Conservation (phyloP, 1,284 basidiomycete genomes). For the Xanthoconium separans region DNA sequence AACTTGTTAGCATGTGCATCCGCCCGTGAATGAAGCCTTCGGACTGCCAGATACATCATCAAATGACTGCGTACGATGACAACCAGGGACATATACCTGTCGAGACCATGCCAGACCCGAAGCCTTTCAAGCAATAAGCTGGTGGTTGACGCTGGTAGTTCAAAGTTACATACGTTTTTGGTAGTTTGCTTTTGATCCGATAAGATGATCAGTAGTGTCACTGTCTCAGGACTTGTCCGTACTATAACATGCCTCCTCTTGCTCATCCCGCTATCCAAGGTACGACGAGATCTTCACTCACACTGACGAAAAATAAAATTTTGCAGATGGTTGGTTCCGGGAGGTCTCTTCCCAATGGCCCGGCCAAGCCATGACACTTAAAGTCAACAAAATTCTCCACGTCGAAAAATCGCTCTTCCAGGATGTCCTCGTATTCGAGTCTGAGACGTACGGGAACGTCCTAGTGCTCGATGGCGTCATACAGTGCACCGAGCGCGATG, state of each 20-base stretch:
- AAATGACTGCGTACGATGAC: too few relatives aligned
- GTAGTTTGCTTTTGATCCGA: too few relatives aligned
- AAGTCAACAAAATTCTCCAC: constrained; percentile 95
- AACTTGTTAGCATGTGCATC: too few relatives aligned
- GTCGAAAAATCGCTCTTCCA: constrained; percentile 92
- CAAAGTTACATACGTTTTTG: too few relatives aligned
- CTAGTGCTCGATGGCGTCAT: constrained; percentile 95
- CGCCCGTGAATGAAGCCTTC: too few relatives aligned
- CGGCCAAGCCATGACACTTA: constrained; percentile 92
- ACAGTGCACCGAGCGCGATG: constrained; percentile 96
- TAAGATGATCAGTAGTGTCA: constrained; percentile 2
- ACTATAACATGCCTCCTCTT: constrained; percentile 11
- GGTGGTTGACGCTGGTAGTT: too few relatives aligned
- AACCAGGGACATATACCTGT: too few relatives aligned
- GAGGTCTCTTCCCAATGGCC: constrained; percentile 98
- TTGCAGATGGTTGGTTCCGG: constrained; percentile 93
- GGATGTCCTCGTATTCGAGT: constrained; percentile 96
- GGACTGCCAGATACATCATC: too few relatives aligned
- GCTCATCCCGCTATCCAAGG: constrained; percentile 34
- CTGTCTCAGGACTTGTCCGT: neutral
- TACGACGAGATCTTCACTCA: constrained; percentile 2
- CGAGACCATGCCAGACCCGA: too few relatives aligned
- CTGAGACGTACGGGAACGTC: constrained; percentile 94
- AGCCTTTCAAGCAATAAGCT: too few relatives aligned
- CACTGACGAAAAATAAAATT: neutral